Conservation (phyloP, 176 grass and related monocot genomes). For the Phoenix roebelenii region DNA sequence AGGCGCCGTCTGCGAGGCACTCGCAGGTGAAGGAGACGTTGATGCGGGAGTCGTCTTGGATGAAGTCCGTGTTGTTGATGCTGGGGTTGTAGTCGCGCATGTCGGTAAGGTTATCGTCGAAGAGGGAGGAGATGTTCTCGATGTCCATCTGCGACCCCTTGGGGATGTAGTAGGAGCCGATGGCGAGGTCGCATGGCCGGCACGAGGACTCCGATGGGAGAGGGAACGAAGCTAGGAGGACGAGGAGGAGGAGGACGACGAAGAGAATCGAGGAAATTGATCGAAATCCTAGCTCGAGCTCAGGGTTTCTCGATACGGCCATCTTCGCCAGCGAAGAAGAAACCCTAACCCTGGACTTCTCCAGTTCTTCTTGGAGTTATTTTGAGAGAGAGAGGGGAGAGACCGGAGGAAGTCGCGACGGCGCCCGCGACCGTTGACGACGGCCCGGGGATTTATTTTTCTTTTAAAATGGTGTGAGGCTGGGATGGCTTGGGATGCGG, state of each 20-base stretch:
- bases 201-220: conserved; percentile 5
- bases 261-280: too few species aligned
- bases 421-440: too few species aligned
- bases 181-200: neutral
- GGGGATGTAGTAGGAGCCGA: neutral
- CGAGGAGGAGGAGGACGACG: neutral
- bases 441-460: too few species aligned
- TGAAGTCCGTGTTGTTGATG: neutral
- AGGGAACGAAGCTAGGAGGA: neutral
- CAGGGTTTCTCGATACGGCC: too few species aligned
- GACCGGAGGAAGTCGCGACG: neutral
- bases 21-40: conserved; percentile 23
- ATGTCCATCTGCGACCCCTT: neutral
- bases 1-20: neutral
- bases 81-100: conserved; percentile 5
- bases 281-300: too few species aligned
- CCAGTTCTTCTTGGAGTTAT: neutral
- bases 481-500: too few species aligned
- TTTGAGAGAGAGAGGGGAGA: neutral
- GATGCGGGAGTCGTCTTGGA: conserved; percentile 1
- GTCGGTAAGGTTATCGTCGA: neutral
- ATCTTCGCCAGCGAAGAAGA: neutral
- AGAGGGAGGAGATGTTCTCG: neutral
- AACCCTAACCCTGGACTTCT: neutral
- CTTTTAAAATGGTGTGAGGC: too few species aligned